These are phyloP conservation scores for Arachis monticola DNA, from an alignment of 331 rosid species.

Conservation along the genomic window DNA sequence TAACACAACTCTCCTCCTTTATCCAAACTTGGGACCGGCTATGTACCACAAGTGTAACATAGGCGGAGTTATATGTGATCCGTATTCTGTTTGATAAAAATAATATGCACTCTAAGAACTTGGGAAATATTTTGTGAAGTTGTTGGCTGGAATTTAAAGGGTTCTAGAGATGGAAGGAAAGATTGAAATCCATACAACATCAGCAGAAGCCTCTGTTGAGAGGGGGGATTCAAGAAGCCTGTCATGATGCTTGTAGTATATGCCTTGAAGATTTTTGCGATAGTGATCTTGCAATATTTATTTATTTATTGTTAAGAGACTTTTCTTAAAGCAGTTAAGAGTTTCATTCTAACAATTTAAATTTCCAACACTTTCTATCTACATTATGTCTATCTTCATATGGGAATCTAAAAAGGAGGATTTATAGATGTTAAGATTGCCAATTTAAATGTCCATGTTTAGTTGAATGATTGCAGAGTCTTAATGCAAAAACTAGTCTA, in stretches of 20 bases:
- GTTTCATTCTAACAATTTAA: slow-evolving; percentile 10
- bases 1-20: no score
- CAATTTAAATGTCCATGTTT: slow-evolving; percentile 66
- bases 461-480: slow-evolving; percentile 94
- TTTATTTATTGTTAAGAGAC: not conserved
- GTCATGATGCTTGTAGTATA: slow-evolving; percentile 38
- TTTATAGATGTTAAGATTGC: slow-evolving; percentile 38
- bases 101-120: not conserved
- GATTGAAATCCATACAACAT: slow-evolving; percentile 62
- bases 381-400: not conserved
- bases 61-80: not conserved
- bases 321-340: not conserved
- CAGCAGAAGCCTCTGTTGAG: slow-evolving; percentile 90
- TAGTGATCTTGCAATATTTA: no score
- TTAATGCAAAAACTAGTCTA: slow-evolving; percentile 92
- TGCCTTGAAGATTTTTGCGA: not conserved
- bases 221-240: slow-evolving; percentile 88
- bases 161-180: slow-evolving; percentile 59
- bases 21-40: no score
- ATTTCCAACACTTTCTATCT: slow-evolving; percentile 19
- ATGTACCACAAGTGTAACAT: no score
- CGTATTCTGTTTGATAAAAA: not conserved
- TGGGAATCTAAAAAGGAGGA: not conserved
- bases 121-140: slow-evolving; percentile 19
- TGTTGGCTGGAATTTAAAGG: slow-evolving; percentile 42